Percentiles rank a stretch among this genome's conserved stretches.
Evolutionary conservation across 805 yeast species (phyloP).

Genomic region (Ogataea haglerorum): DNA sequence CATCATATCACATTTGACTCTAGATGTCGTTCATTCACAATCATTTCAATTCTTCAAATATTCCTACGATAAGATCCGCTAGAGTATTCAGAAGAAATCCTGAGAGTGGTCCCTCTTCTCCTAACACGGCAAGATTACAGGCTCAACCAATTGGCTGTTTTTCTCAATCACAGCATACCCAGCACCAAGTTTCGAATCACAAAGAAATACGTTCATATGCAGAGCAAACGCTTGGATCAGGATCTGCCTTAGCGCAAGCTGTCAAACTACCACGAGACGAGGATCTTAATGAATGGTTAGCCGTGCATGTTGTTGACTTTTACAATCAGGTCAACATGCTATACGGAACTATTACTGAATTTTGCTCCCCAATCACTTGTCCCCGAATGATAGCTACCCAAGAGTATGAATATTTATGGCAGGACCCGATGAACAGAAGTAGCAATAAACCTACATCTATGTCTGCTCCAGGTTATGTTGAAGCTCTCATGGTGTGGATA

Average conservation of each 20-base stretch:
- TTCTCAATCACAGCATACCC: slow-evolving; percentile 12
- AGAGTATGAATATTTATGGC: slow-evolving; percentile 97
- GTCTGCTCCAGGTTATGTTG: slow-evolving; percentile 94
- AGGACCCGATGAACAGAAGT: slow-evolving; percentile 57
- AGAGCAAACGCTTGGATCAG: slow-evolving; percentile 92
- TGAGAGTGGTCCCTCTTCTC: slow-evolving; percentile 24
- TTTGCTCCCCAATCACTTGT: slow-evolving; percentile 92
- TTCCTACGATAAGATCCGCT: slow-evolving; percentile 35
- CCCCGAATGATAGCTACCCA: slow-evolving; percentile 98
- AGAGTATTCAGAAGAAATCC: slow-evolving; percentile 33
- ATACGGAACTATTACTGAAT: slow-evolving; percentile 92
- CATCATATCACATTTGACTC: no score
- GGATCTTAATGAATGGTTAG: slow-evolving; percentile 90
- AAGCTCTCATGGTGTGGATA: slow-evolving; percentile 90
- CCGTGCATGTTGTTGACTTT: slow-evolving; percentile 96
- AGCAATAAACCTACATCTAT: slow-evolving; percentile 75
- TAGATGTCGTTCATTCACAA: slow-evolving; percentile 28
- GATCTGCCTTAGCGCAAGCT: slow-evolving; percentile 85
- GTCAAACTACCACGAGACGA: slow-evolving; percentile 93
- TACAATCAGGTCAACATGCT: slow-evolving; percentile 95
- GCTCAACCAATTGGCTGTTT: slow-evolving; percentile 9
- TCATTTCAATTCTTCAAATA: slow-evolving; percentile 31
- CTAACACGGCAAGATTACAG: slow-evolving; percentile 17
- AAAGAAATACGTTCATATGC: slow-evolving; percentile 83
- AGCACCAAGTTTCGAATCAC: slow-evolving; percentile 39